Conservation (phyloP, 805 yeast species). For the Tetrapisispora fleetii region DNA sequence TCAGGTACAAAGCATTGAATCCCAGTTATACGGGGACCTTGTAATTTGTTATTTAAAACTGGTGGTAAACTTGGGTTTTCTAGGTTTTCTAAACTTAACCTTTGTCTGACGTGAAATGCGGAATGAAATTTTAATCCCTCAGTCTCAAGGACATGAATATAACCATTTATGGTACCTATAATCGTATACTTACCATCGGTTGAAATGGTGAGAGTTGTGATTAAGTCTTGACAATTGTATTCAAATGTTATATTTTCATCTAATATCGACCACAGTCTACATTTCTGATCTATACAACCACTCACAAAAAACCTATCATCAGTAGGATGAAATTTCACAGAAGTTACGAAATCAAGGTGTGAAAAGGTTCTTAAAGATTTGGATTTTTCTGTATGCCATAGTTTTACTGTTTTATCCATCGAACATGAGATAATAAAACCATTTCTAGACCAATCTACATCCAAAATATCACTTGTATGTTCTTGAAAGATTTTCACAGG, state of each 20-base stretch:
- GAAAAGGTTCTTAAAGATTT: constrained; percentile 52
- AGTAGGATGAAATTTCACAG: constrained; percentile 67
- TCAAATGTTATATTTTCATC: constrained; percentile 57
- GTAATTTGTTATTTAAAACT: constrained; percentile 5
- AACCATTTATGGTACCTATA: constrained; percentile 76
- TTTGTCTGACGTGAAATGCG: constrained; percentile 39
- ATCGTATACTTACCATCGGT: constrained; percentile 45
- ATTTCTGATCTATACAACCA: constrained; percentile 67
- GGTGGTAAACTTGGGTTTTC: constrained; percentile 14
- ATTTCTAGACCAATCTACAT: constrained; percentile 81
- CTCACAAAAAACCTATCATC: constrained; percentile 83
- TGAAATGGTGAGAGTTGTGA: constrained; percentile 67
- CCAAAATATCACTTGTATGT: constrained; percentile 62
- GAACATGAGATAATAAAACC: constrained; percentile 72
- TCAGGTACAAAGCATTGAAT: constrained; percentile 38
- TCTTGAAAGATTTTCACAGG: constrained; percentile 56
- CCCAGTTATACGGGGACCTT: constrained; percentile 66
- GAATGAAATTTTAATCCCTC: constrained; percentile 44
- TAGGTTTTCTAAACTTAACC: constrained; percentile 25
- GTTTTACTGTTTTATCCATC: constrained; percentile 70
- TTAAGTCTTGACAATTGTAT: constrained; percentile 50
- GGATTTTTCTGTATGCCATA: constrained; percentile 75
- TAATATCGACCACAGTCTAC: constrained; percentile 77
- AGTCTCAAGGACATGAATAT: constrained; percentile 50
- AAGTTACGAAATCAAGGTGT: constrained; percentile 77